Evolutionary conservation across 768 basidiomycete species (phyloP).

Genomic region (Pulveroboletus ravenelii): DNA sequence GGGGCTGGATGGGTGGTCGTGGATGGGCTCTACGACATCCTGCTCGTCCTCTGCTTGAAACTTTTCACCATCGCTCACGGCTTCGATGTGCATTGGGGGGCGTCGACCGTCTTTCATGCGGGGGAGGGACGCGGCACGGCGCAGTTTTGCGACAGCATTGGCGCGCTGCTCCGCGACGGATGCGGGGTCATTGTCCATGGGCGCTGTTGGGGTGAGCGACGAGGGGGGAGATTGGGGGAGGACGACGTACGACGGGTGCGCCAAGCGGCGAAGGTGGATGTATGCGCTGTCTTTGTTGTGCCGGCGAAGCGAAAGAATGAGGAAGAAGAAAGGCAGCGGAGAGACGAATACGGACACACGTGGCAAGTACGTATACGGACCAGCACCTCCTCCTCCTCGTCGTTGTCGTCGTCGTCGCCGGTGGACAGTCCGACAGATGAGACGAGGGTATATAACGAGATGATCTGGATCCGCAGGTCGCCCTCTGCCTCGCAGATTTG

Average conservation of each 20-base stretch:
- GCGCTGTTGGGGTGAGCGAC: background rate
- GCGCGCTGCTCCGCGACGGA: conserved; percentile 75
- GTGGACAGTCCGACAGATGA: no score
- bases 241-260: conserved; percentile 5
- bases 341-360: conserved; percentile 13
- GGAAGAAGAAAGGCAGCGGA: conserved; percentile 3
- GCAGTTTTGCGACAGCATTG: conserved; percentile 83
- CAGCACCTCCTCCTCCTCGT: background rate
- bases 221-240: conserved; percentile 3
- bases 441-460: conserved; percentile 15
- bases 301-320: background rate
- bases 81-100: conserved; percentile 81
- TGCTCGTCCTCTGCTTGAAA: conserved; percentile 36
- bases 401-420: background rate
- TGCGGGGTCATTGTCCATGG: conserved; percentile 35
- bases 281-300: conserved; percentile 13
- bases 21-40: conserved; percentile 4
- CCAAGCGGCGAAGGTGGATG: conserved; percentile 6
- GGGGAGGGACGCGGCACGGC: conserved; percentile 86
- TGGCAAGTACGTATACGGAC: conserved; percentile 5
- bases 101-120: conserved; percentile 88
- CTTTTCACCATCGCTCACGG: conserved; percentile 78
- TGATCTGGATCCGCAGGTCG: conserved; percentile 24
- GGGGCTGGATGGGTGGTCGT: conserved; percentile 11
- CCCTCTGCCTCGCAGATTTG: conserved; percentile 25